Conservation (phyloP, 306 rosid species). For the Luffa acutangula region DNA sequence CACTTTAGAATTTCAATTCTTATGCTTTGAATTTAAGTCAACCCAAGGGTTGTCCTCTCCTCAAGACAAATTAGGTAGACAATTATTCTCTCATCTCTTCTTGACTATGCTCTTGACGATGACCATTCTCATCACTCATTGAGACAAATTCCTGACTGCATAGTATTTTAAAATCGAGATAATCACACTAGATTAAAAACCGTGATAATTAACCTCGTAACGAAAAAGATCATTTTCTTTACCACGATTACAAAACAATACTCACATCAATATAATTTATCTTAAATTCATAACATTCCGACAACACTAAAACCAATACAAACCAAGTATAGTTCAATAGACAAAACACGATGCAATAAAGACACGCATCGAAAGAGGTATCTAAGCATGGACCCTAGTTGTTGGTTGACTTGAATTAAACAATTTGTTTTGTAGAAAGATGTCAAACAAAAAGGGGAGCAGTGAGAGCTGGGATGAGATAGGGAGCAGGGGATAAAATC, state of each 20-base stretch:
- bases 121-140: neutral
- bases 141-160: neutral
- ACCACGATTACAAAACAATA: too few relatives aligned
- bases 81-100: neutral
- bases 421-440: neutral
- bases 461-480: neutral
- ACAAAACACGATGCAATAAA: too few relatives aligned
- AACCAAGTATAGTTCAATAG: too few relatives aligned
- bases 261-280: neutral
- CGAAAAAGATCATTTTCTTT: neutral
- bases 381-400: neutral
- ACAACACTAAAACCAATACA: too few relatives aligned
- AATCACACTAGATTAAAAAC: neutral
- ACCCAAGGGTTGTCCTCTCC: neutral
- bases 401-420: neutral
- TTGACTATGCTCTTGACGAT: neutral
- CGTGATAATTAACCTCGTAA: fast-evolving
- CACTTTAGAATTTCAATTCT: too few relatives aligned
- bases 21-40: neutral
- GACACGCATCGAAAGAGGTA: neutral
- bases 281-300: neutral
- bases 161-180: neutral
- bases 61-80: neutral
- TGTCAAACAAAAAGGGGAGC: neutral
- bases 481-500: neutral